Conservation (phyloP, 768 basidiomycete genomes). For the Lactarius indigo region DNA sequence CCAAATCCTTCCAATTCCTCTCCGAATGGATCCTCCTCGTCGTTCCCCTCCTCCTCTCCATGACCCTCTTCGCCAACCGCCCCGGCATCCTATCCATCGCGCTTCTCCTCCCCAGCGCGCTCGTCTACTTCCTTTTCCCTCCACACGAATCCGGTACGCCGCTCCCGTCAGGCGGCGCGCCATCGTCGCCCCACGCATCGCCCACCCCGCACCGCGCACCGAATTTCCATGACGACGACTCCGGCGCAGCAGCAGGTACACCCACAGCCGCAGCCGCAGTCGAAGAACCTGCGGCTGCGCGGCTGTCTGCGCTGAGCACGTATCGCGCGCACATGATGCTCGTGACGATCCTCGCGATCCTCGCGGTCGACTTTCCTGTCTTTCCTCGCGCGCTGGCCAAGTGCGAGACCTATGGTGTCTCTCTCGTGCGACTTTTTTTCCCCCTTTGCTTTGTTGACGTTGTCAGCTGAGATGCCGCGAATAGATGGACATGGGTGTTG, state of each 20-base stretch:
- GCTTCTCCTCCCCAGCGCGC: slow-evolving; percentile 44
- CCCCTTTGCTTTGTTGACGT: not conserved
- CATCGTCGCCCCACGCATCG: slow-evolving; percentile 26
- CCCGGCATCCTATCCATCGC: slow-evolving; percentile 51
- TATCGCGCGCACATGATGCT: slow-evolving; percentile 96
- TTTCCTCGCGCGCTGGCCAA: slow-evolving; percentile 89
- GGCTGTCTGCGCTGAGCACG: slow-evolving; percentile 73
- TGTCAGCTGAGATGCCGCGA: not conserved
- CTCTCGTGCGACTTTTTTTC: slow-evolving; percentile 58
- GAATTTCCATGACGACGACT: slow-evolving; percentile 14
- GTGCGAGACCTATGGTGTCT: slow-evolving; percentile 92
- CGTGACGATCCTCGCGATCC: slow-evolving; percentile 84
- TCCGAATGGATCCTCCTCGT: slow-evolving; percentile 62
- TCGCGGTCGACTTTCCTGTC: slow-evolving; percentile 93
- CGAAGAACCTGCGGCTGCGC: slow-evolving; percentile 28
- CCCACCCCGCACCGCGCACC: slow-evolving; percentile 13
- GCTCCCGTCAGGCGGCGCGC: slow-evolving; percentile 44
- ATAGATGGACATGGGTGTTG: slow-evolving; percentile 98
- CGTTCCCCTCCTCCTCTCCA: slow-evolving; percentile 73
- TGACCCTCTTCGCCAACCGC: slow-evolving; percentile 68
- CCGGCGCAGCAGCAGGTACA: not conserved
- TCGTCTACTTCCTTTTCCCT: slow-evolving; percentile 43
- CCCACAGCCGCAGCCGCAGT: not conserved
- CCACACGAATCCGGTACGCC: slow-evolving; percentile 44
- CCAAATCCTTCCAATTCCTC: slow-evolving; percentile 46